phyloP scores from a whole-genome alignment of 176 grass and related monocot species.

The Canna indica region DNA sequence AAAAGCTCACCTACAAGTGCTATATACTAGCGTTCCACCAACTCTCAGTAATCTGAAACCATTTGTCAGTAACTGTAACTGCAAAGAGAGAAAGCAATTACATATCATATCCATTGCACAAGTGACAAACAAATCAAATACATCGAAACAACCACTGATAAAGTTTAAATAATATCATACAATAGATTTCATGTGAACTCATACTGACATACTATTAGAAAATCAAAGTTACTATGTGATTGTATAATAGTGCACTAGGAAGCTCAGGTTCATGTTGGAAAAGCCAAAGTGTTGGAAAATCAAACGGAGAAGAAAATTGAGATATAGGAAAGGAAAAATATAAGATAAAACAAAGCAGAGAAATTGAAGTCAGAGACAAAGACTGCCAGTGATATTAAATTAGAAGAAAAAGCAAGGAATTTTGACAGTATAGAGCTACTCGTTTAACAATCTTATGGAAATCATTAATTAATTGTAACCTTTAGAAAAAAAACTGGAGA shows the following conservation, averaged over 20 bases:
- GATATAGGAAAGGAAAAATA: background rate
- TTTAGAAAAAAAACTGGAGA: too few relatives aligned
- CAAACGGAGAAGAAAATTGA: background rate
- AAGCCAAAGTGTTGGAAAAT: background rate
- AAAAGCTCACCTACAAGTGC: constrained; percentile 80
- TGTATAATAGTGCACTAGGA: background rate
- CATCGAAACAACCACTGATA: background rate
- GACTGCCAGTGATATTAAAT: background rate
- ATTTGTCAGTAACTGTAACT: constrained; percentile 63
- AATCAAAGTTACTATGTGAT: background rate
- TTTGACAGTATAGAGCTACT: background rate
- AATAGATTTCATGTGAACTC: background rate
- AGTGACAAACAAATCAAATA: background rate
- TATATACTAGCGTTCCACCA: constrained; percentile 75
- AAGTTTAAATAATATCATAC: background rate
- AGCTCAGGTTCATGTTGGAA: background rate
- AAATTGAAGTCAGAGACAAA: background rate
- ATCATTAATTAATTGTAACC: background rate
- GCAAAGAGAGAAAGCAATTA: constrained; percentile 34
- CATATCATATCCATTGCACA: background rate
- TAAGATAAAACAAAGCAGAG: background rate
- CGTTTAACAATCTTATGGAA: background rate
- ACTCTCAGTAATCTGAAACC: constrained; percentile 89
- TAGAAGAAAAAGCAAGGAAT: background rate
- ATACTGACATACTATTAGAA: background rate